Evolutionary conservation across 2,329 filamentous ascomycete species (phyloP).

Genomic region (Talaromyces sp.): DNA sequence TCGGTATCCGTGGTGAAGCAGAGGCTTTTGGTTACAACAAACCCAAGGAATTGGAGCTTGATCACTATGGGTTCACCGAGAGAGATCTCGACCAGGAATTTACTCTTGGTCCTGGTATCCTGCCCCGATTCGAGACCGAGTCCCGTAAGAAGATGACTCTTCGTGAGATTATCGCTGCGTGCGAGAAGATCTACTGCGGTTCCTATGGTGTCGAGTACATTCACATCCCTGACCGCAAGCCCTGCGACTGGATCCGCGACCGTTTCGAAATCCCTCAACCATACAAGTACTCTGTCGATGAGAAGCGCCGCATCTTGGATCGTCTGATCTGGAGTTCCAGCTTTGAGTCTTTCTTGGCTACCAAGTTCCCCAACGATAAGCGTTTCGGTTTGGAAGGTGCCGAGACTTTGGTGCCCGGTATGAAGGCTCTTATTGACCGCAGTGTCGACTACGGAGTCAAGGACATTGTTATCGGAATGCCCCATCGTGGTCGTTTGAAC

Average conservation of each 20-base stretch:
- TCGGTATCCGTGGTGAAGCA: slow-evolving; percentile 84
- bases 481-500: slow-evolving; percentile 95
- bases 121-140: slow-evolving; percentile 88
- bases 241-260: slow-evolving; percentile 97
- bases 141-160: slow-evolving; percentile 93
- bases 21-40: slow-evolving; percentile 80
- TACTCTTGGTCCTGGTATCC: slow-evolving; percentile 84
- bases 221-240: slow-evolving; percentile 93
- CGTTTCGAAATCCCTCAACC: slow-evolving; percentile 89
- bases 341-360: slow-evolving; percentile 92
- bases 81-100: slow-evolving; percentile 92
- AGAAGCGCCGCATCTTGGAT: slow-evolving; percentile 96
- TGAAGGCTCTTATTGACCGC: slow-evolving; percentile 98
- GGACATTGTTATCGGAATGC: slow-evolving; percentile 99
- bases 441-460: slow-evolving; percentile 98
- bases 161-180: slow-evolving; percentile 86
- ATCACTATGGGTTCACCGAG: slow-evolving; percentile 93
- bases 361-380: slow-evolving; percentile 99
- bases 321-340: slow-evolving; percentile 98
- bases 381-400: slow-evolving; percentile 97
- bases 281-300: slow-evolving; percentile 96
- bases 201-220: slow-evolving; percentile 99
- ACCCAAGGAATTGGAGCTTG: slow-evolving; percentile 87
- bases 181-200: slow-evolving; percentile 94
- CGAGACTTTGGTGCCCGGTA: slow-evolving; percentile 93